phyloP scores from a whole-genome alignment of 2,329 filamentous ascomycete genomes.

The Pseudogymnoascus destructans region DNA sequence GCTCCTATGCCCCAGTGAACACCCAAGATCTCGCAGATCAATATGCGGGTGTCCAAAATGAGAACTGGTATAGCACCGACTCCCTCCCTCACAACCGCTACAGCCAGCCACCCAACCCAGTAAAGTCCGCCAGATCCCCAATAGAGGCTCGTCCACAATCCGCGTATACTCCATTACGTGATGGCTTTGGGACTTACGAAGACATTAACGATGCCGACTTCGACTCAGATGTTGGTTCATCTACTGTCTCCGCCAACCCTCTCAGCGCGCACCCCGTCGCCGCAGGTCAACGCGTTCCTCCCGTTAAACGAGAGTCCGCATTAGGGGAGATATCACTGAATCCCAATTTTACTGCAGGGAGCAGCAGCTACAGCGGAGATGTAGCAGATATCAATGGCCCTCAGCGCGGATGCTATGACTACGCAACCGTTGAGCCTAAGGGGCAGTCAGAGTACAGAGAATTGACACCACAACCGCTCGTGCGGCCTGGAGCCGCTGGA shows the following conservation, averaged over 20 bases:
- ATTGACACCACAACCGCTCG: background rate
- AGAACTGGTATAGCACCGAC: constrained; percentile 7
- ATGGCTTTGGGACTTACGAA: constrained; percentile 8
- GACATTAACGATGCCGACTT: background rate
- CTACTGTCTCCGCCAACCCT: background rate
- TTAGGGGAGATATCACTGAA: constrained; percentile 1
- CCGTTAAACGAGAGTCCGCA: background rate
- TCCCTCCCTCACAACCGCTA: background rate
- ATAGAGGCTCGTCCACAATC: background rate
- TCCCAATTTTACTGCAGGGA: background rate
- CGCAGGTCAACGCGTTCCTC: background rate
- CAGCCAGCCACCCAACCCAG: background rate
- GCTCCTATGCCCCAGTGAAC: background rate
- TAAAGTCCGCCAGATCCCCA: background rate
- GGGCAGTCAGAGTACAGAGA: background rate
- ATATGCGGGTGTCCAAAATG: background rate
- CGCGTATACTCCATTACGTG: background rate
- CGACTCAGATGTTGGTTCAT: constrained; percentile 1
- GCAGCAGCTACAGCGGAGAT: background rate
- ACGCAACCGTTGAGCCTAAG: background rate
- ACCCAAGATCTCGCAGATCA: background rate
- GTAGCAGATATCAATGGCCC: constrained; percentile 1
- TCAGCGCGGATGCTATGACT: background rate
- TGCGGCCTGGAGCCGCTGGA: background rate
- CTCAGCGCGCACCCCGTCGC: constrained; percentile 3